These are phyloP conservation scores for Paecilomyces sp. DNA, from an alignment of 2,329 filamentous ascomycete genomes.

Conservation along the genomic window DNA sequence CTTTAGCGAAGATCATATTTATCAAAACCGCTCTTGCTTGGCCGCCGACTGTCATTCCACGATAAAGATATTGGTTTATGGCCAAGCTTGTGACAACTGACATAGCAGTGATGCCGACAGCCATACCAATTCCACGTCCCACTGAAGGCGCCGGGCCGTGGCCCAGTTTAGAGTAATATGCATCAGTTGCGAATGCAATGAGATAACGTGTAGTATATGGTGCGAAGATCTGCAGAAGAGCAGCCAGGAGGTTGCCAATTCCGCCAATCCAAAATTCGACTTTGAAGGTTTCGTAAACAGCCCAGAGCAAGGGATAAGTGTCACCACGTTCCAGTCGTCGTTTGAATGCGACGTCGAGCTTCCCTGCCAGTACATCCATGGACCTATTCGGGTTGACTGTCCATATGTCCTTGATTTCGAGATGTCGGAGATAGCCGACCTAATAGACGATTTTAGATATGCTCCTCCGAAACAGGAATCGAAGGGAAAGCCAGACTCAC, in stretches of 20 bases:
- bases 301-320: constrained; percentile 68
- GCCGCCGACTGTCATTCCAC: constrained; percentile 85
- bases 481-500: constrained; percentile 39
- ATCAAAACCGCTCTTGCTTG: constrained; percentile 76
- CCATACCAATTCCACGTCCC: constrained; percentile 70
- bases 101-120: constrained; percentile 78
- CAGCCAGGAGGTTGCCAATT: constrained; percentile 64
- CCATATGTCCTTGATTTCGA: constrained; percentile 85
- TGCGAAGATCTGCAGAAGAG: constrained; percentile 67
- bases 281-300: constrained; percentile 79
- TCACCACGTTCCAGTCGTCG: constrained; percentile 60
- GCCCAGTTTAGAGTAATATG: constrained; percentile 58
- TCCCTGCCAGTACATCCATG: constrained; percentile 61
- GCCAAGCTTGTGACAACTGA: constrained; percentile 73
- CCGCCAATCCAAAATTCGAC: constrained; percentile 80
- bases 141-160: constrained; percentile 56
- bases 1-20: constrained; percentile 82
- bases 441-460: constrained; percentile 22
- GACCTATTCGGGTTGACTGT: constrained; percentile 73
- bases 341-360: constrained; percentile 62
- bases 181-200: constrained; percentile 75
- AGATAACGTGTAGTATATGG: constrained; percentile 81
- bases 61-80: constrained; percentile 87
- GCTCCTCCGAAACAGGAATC: constrained; percentile 7
- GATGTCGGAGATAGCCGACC: constrained; percentile 75